Conservation (phyloP, 2,329 filamentous ascomycete species). For the Ramichloridium luteum region DNA sequence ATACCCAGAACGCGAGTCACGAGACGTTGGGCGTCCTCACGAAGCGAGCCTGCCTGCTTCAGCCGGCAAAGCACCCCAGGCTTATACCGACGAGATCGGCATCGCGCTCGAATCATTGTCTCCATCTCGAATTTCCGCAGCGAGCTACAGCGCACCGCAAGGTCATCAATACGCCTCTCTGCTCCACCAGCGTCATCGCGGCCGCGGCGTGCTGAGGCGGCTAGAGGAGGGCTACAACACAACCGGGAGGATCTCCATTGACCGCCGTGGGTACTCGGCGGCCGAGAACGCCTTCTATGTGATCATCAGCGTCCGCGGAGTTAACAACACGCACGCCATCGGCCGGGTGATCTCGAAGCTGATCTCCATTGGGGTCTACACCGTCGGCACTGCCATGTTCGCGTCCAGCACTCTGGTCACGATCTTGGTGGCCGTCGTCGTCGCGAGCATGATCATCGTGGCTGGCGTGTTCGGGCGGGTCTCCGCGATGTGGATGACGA, state of each 20-base stretch:
- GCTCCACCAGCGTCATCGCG: neutral
- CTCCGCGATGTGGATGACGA: conserved; percentile 4
- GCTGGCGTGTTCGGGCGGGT: conserved; percentile 4
- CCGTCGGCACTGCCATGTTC: conserved; percentile 4
- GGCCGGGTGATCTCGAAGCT: conserved; percentile 2
- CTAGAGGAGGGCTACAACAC: conserved; percentile 1
- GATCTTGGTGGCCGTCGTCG: conserved; percentile 1
- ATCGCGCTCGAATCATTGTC: neutral
- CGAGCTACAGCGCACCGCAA: neutral
- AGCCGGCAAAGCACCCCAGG: too few species aligned
- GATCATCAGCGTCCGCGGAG: conserved; percentile 2
- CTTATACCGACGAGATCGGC: neutral
- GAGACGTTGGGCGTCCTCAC: neutral
- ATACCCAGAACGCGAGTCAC: neutral
- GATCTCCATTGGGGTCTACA: conserved; percentile 1
- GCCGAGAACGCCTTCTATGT: conserved; percentile 3
- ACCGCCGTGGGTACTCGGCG: neutral
- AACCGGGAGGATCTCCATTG: neutral
- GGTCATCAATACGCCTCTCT: neutral
- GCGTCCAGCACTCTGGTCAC: conserved; percentile 5
- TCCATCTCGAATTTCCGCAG: neutral
- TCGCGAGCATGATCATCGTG: neutral
- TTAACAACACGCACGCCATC: conserved; percentile 1
- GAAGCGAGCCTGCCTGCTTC: too few species aligned
- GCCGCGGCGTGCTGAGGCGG: neutral